Evolutionary conservation across 257 asterid genomes (phyloP).

Genomic region (Jaltomata sinuosa): DNA sequence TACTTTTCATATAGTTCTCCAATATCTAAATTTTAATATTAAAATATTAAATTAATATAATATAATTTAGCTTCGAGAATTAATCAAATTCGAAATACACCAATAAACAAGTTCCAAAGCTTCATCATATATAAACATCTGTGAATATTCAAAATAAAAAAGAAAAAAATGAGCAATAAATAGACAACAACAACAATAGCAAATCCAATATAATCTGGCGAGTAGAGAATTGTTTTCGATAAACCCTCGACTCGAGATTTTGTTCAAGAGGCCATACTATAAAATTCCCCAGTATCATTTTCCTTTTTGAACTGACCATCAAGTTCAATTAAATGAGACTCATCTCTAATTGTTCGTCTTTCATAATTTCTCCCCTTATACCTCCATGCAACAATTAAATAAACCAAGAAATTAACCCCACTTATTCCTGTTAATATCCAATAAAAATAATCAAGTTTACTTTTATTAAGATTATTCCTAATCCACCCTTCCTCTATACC

Average conservation of each 20-base stretch:
- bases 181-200: not conserved
- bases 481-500: constrained; percentile 52
- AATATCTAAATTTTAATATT: too few species aligned
- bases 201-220: not conserved
- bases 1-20: too few species aligned
- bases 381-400: constrained; percentile 28
- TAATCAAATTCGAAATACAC: not conserved
- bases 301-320: not conserved
- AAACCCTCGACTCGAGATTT: not conserved
- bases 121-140: not conserved
- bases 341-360: constrained; percentile 20
- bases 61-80: not conserved
- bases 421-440: constrained; percentile 52
- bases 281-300: not conserved
- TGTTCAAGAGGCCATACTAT: not conserved
- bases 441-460: constrained; percentile 53
- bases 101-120: not conserved
- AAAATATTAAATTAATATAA: too few species aligned
- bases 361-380: constrained; percentile 30
- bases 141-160: not conserved
- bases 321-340: constrained; percentile 3
- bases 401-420: constrained; percentile 46
- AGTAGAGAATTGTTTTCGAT: fast-evolving
- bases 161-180: not conserved
- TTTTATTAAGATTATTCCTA: constrained; percentile 35